phyloP scores from a whole-genome alignment of 2,329 filamentous ascomycete species.

The Cladosporium sp. region DNA sequence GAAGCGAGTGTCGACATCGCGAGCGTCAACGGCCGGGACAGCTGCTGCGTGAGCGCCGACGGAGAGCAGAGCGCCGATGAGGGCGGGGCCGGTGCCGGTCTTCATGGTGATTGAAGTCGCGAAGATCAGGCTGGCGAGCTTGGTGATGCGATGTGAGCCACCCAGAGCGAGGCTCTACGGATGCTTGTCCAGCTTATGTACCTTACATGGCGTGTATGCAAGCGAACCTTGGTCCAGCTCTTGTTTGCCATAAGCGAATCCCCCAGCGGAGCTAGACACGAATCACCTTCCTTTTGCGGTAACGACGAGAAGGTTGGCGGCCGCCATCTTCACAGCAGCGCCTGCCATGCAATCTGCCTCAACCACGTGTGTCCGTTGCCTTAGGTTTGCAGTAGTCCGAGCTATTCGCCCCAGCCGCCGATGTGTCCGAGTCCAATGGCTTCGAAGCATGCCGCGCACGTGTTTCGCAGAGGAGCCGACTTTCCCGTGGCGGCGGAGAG shows the following conservation, averaged over 20 bases:
- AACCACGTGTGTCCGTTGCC: not conserved
- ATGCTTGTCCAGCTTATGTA: not conserved
- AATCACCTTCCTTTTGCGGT: not conserved
- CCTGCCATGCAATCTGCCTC: not conserved
- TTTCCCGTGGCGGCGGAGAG: not conserved
- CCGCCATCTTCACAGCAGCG: not conserved
- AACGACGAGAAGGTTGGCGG: not conserved
- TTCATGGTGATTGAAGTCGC: not conserved
- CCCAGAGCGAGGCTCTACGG: not conserved
- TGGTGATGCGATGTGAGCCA: no score
- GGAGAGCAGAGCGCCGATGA: not conserved
- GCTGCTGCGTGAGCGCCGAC: not conserved
- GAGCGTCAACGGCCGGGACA: not conserved
- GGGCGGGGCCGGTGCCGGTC: not conserved
- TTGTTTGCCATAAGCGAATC: not conserved
- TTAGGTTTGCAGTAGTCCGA: not conserved
- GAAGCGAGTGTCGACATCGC: constrained; percentile 40
- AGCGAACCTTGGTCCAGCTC: no score
- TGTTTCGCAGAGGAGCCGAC: not conserved
- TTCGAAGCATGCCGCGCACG: not conserved
- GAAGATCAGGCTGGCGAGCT: not conserved
- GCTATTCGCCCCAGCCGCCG: not conserved
- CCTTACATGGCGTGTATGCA: not conserved
- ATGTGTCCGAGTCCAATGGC: not conserved
- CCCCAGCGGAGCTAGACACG: not conserved